Conservation (phyloP, 371 early-diverging fungal species). For the Saksenaea oblongispora region DNA sequence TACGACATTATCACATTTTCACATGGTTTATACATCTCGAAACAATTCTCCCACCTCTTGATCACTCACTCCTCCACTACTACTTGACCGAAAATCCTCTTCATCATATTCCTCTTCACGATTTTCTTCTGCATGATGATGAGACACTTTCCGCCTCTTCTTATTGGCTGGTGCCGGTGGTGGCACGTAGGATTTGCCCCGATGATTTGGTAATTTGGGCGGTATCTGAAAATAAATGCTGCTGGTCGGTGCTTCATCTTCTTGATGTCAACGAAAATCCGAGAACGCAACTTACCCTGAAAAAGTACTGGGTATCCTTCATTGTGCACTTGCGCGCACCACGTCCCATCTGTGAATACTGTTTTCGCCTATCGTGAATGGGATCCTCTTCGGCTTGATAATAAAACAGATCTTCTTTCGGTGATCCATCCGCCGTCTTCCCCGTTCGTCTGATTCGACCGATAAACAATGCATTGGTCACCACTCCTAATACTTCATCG, state of each 20-base stretch:
- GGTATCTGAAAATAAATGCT: slow-evolving; percentile 37
- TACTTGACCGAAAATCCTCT: not conserved
- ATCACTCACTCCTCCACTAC: slow-evolving; percentile 2
- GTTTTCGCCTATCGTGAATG: slow-evolving; percentile 22
- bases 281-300: slow-evolving; percentile 26
- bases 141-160: not conserved
- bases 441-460: slow-evolving; percentile 52
- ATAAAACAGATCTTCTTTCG: slow-evolving; percentile 52
- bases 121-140: not conserved
- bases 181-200: slow-evolving; percentile 18
- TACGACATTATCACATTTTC: not conserved
- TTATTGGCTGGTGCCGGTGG: slow-evolving; percentile 11
- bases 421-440: slow-evolving; percentile 56
- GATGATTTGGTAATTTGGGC: slow-evolving; percentile 47
- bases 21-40: not conserved
- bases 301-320: slow-evolving; percentile 58
- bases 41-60: slow-evolving; percentile 3
- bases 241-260: not conserved
- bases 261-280: not conserved
- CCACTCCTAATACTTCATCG: not conserved
- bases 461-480: slow-evolving; percentile 9
- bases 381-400: slow-evolving; percentile 50
- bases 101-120: not conserved
- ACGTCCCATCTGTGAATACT: slow-evolving; percentile 36
- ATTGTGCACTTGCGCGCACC: slow-evolving; percentile 56